Percentiles rank a stretch among this genome's conserved stretches.
phyloP scores from a whole-genome alignment of 2,329 filamentous ascomycete species.

The Neonectria magnoliae region DNA sequence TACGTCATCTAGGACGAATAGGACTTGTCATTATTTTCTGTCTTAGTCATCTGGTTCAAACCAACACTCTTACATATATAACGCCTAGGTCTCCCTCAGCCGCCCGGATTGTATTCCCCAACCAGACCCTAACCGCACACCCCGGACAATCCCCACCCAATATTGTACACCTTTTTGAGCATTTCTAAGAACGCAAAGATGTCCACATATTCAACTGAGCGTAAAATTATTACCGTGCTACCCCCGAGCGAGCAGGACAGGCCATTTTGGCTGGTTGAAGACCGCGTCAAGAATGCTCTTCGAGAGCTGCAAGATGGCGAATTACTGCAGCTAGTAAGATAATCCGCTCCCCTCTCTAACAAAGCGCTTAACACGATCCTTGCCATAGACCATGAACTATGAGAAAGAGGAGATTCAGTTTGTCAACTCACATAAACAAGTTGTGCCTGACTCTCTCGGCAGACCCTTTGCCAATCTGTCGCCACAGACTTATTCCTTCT shows the following conservation, averaged over 20 bases:
- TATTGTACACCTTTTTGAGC: conserved; percentile 20
- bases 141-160: background rate
- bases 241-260: background rate
- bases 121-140: no score
- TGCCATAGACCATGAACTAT: background rate
- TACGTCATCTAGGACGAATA: no score
- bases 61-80: background rate
- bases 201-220: conserved; percentile 1
- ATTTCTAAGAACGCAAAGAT: conserved; percentile 3
- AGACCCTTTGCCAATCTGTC: background rate
- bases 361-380: background rate
- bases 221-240: background rate
- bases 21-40: background rate
- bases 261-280: conserved; percentile 2
- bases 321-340: conserved; percentile 17
- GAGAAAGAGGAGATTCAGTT: conserved; percentile 6
- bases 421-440: background rate
- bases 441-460: background rate
- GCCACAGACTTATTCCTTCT: conserved; percentile 7
- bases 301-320: conserved; percentile 16
- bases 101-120: background rate
- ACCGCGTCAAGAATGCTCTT: background rate
- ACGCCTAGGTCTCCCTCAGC: background rate
- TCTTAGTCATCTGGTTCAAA: background rate
- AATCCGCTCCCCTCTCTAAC: background rate